A percentile compares a stretch with the other conserved stretches of the same genome.
phyloP scores from a whole-genome alignment of 495 filamentous ascomycete species.

The Penicillium salamii region DNA sequence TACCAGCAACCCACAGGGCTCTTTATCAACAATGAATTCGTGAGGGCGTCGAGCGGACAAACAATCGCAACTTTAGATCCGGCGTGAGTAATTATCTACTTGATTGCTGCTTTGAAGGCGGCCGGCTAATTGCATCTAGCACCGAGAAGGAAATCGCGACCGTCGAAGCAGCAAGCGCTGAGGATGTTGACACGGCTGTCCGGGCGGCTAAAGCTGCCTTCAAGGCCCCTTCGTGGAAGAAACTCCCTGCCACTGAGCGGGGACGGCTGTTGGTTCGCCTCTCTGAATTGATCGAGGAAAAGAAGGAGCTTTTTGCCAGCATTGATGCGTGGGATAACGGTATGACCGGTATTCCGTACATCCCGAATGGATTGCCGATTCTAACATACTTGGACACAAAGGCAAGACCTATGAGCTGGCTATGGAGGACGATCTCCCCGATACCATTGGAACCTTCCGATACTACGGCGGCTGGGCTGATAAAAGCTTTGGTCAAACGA shows the following conservation, averaged over 20 bases:
- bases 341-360: background rate
- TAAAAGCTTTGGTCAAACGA: conserved; percentile 79
- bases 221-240: conserved; percentile 69
- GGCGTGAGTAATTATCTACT: conserved; percentile 67
- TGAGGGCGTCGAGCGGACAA: background rate
- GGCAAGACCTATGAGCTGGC: conserved; percentile 66
- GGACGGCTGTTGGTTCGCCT: conserved; percentile 68
- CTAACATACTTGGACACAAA: background rate
- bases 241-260: conserved; percentile 62
- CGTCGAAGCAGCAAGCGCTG: conserved; percentile 69
- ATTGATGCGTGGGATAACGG: conserved; percentile 90
- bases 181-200: conserved; percentile 77
- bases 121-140: conserved; percentile 30
- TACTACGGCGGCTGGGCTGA: conserved; percentile 73
- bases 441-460: conserved; percentile 60
- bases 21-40: conserved; percentile 7
- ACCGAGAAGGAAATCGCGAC: conserved; percentile 63
- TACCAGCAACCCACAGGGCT: conserved; percentile 67
- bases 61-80: background rate
- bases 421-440: conserved; percentile 61
- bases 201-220: conserved; percentile 72
- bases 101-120: conserved; percentile 12
- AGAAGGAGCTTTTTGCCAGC: conserved; percentile 67
- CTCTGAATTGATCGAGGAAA: conserved; percentile 59
- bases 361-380: no score